Evolutionary conservation across 1,139 yeast genomes (phyloP).

Genomic region (Taiozyma onychis): DNA sequence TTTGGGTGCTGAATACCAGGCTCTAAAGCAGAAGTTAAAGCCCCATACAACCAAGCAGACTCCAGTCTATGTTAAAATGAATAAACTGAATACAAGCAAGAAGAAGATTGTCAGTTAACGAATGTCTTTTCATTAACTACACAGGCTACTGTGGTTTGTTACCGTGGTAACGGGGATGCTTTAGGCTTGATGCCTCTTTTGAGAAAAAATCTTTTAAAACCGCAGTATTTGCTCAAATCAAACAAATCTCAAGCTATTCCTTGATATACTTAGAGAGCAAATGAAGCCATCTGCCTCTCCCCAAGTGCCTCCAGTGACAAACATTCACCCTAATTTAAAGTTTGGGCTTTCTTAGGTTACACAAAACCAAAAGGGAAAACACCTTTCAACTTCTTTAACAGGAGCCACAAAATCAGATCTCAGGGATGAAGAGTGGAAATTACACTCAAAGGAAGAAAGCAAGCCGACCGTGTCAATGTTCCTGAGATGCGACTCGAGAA

Average conservation of each 20-base stretch:
- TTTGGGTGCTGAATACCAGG: neutral
- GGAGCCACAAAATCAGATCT: neutral
- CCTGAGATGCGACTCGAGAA: neutral
- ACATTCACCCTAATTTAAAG: neutral
- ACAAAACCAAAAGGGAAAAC: neutral
- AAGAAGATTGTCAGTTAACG: neutral
- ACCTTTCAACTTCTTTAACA: neutral
- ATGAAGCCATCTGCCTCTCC: no score
- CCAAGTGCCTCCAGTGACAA: neutral
- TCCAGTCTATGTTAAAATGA: neutral
- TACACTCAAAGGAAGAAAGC: neutral
- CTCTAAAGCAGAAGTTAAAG: neutral
- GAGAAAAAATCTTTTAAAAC: no score
- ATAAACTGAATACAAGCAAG: neutral
- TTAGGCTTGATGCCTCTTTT: neutral
- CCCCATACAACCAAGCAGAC: neutral
- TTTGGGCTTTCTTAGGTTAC: neutral
- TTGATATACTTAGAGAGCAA: no score
- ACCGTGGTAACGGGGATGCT: neutral
- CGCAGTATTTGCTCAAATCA: no score
- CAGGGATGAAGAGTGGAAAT: neutral
- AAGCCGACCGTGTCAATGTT: neutral
- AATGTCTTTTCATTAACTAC: neutral
- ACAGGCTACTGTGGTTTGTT: neutral
- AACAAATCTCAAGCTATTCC: no score